These are phyloP conservation scores for Penicillium roqueforti DNA, from an alignment of 495 filamentous ascomycete species.

Conservation along the genomic window DNA sequence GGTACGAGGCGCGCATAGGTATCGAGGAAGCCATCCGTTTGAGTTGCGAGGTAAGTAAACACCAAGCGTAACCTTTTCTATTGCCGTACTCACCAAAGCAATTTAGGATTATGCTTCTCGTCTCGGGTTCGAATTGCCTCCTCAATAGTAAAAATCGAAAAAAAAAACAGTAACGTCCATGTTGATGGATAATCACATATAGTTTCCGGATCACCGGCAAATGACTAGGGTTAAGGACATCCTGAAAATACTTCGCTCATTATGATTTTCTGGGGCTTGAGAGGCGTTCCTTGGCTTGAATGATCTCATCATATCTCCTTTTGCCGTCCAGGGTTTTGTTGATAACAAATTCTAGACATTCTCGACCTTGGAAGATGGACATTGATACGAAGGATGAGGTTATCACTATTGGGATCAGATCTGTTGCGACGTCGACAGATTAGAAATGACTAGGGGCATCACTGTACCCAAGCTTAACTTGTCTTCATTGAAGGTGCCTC, in stretches of 20 bases:
- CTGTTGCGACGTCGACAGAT: too few species aligned
- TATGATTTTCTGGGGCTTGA: conserved; percentile 12
- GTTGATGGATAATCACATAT: conserved; percentile 10
- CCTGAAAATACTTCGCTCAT: conserved; percentile 12
- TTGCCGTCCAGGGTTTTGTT: background rate
- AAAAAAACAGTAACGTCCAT: background rate
- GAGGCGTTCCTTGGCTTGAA: conserved; percentile 10
- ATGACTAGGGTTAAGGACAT: conserved; percentile 10
- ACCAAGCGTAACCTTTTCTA: background rate
- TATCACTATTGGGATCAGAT: too few species aligned
- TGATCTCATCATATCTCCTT: background rate
- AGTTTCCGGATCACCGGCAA: conserved; percentile 4
- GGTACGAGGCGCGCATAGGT: conserved; percentile 54
- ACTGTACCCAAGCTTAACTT: too few species aligned
- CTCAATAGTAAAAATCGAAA: background rate
- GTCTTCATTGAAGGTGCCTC: too few species aligned
- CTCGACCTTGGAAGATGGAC: conserved; percentile 5
- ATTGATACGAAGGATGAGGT: too few species aligned
- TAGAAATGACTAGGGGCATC: too few species aligned
- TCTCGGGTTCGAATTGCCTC: conserved; percentile 28
- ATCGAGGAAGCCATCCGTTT: conserved; percentile 53
- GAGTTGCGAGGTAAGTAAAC: conserved; percentile 44
- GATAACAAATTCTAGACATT: background rate
- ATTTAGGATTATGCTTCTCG: conserved; percentile 40
- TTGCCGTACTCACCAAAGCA: background rate